Evolutionary conservation across 1,139 yeast genomes (phyloP), one percentile per base, ranked within the genome.

Genomic region (Candida neerlandica): DNA sequence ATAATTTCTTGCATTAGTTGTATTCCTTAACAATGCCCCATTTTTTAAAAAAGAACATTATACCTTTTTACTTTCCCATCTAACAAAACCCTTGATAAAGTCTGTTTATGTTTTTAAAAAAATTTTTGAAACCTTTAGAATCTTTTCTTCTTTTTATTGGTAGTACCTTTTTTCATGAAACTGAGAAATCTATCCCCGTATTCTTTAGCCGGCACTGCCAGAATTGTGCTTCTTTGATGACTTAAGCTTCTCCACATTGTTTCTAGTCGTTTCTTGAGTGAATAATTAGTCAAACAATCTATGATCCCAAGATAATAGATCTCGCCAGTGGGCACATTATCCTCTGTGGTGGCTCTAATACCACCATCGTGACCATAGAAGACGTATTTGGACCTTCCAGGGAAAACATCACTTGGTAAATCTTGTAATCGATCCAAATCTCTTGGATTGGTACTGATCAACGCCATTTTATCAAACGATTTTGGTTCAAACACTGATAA

Each of bases 271-370:
- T 95, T 95, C 58, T 83, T 70, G 23, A 86, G 67, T 1, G 91
- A 86, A 63, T 95, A 95, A 52, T 86, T 83, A 0, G 99, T 95
- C 56, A 95, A 73, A 67, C 96, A 92, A 64, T 95, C 99, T 60
- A 95, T 95, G 43, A 95, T 85, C 12, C 99, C 99, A 58, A 95
- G 71, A 62, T 92, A 95, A 67, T 95, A 95, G 12, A 95, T 82
- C 51, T 87, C 83, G 26, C 81, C 76, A 43, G 82, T 65, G 26
- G 91, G 90, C 45, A 80, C 77, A 59, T 89, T 79, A 45, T 78
- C 63, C 45, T 75, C 82, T 60, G 86, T 82, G 0, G 96, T 85
- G 1, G 96, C 86, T 49, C 87, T 74, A 42, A 89, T 84, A 6
- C 98, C 99, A 19, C 97, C 97, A 64, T 88, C 89, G 60, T 85